Evolutionary conservation across 2,329 filamentous ascomycete genomes (phyloP).

Genomic region (Drechslerella stenobrocha): DNA sequence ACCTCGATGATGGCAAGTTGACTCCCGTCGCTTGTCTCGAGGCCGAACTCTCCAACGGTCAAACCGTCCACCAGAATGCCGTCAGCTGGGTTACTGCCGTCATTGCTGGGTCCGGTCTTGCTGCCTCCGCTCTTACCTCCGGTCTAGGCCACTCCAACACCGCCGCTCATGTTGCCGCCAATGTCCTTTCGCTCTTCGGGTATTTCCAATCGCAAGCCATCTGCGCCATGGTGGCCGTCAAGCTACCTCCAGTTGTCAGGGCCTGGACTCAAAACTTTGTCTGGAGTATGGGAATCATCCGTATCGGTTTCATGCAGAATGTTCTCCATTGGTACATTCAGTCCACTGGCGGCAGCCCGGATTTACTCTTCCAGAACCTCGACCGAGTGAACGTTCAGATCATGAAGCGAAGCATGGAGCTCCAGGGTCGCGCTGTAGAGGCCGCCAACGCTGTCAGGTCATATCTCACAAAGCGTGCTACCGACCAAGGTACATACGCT

Average conservation of each 20-base stretch:
- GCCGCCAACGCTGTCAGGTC: conserved; percentile 59
- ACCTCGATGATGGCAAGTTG: conserved; percentile 65
- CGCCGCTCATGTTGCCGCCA: conserved; percentile 89
- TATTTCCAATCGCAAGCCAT: conserved; percentile 96
- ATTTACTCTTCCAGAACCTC: conserved; percentile 74
- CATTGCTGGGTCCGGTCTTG: conserved; percentile 79
- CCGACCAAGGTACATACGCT: conserved; percentile 36
- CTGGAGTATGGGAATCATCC: conserved; percentile 97
- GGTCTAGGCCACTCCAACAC: conserved; percentile 91
- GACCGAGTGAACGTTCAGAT: conserved; percentile 79
- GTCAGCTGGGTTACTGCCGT: conserved; percentile 89
- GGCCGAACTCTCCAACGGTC: conserved; percentile 83
- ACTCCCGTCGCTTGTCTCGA: conserved; percentile 77
- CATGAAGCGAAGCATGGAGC: conserved; percentile 64
- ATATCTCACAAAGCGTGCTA: conserved; percentile 23
- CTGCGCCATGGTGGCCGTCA: conserved; percentile 78
- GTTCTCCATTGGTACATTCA: conserved; percentile 97
- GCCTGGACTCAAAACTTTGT: conserved; percentile 97
- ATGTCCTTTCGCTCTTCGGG: conserved; percentile 87
- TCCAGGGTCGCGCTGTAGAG: conserved; percentile 52
- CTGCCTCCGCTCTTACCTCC: conserved; percentile 84
- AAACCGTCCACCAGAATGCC: conserved; percentile 84
- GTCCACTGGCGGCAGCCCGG: conserved; percentile 82
- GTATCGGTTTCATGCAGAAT: conserved; percentile 79
- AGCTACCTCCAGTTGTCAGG: conserved; percentile 81